A percentile compares a stretch with the other conserved stretches of the same genome.
Conservation (phyloP, 768 basidiomycete genomes). For the Gelatoporia subvermispora region DNA sequence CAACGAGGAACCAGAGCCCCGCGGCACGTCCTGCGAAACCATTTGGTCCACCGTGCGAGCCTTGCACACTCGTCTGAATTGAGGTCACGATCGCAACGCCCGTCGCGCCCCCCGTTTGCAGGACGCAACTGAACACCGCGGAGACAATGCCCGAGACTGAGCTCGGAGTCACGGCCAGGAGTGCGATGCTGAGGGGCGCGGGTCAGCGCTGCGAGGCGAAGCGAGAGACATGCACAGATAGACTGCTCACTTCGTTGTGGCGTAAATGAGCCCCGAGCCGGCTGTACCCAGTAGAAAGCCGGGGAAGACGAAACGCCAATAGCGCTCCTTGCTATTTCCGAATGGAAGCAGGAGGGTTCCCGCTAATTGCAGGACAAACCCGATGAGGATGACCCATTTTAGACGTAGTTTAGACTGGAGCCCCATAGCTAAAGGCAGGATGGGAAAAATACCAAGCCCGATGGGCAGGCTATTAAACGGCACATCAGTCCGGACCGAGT, state of each 20-base stretch:
- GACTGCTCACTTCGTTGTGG: conserved; percentile 43
- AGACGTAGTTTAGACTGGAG: conserved; percentile 25
- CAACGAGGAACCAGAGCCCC: conserved; percentile 24
- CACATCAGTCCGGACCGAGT: neutral
- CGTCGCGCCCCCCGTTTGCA: conserved; percentile 44
- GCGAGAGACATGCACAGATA: neutral
- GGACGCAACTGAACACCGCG: conserved; percentile 45
- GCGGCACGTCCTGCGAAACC: conserved; percentile 35
- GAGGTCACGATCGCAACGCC: conserved; percentile 41
- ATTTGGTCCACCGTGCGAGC: conserved; percentile 22
- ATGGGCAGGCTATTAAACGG: conserved; percentile 18
- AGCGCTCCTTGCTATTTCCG: conserved; percentile 30
- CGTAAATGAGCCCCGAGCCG: conserved; percentile 38
- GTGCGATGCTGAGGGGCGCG: conserved; percentile 34
- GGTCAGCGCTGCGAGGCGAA: neutral
- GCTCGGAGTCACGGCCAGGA: conserved; percentile 40
- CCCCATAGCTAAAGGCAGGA: conserved; percentile 28
- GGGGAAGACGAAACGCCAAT: conserved; percentile 43
- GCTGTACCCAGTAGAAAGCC: conserved; percentile 42
- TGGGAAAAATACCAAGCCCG: conserved; percentile 32
- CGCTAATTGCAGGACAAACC: conserved; percentile 29
- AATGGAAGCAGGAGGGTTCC: conserved; percentile 36
- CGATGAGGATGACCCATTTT: conserved; percentile 42
- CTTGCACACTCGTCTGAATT: conserved; percentile 40
- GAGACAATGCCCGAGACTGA: conserved; percentile 44